Evolutionary conservation across 176 grass and related monocot genomes (phyloP).

Genomic region (Olyra latifolia): DNA sequence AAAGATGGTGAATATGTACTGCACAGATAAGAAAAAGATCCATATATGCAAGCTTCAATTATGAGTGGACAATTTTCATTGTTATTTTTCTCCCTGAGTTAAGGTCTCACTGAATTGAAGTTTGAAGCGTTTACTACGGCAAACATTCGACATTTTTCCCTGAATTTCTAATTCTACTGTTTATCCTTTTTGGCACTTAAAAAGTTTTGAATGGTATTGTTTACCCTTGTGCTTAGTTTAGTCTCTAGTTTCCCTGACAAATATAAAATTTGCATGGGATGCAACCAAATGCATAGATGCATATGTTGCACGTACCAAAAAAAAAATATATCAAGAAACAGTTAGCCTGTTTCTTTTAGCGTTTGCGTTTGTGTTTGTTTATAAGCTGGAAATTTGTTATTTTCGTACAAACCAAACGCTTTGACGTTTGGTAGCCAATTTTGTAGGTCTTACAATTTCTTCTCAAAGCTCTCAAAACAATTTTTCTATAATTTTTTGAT

Average conservation of each 20-base stretch:
- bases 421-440: no score
- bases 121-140: background rate
- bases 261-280: background rate
- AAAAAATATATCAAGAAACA: no score
- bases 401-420: no score
- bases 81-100: background rate
- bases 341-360: no score
- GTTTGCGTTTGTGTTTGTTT: no score
- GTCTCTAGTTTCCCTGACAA: no score
- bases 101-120: background rate
- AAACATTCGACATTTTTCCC: background rate
- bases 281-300: conserved; percentile 1
- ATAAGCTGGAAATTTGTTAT: no score
- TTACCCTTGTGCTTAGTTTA: no score
- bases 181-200: background rate
- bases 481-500: no score
- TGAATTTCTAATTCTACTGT: background rate
- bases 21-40: background rate
- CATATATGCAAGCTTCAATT: conserved; percentile 14
- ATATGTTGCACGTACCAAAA: background rate
- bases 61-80: background rate
- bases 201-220: no score
- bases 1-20: background rate
- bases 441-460: no score
- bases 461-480: no score